phyloP scores from a whole-genome alignment of 768 basidiomycete genomes.

The Kwoniella pini region DNA sequence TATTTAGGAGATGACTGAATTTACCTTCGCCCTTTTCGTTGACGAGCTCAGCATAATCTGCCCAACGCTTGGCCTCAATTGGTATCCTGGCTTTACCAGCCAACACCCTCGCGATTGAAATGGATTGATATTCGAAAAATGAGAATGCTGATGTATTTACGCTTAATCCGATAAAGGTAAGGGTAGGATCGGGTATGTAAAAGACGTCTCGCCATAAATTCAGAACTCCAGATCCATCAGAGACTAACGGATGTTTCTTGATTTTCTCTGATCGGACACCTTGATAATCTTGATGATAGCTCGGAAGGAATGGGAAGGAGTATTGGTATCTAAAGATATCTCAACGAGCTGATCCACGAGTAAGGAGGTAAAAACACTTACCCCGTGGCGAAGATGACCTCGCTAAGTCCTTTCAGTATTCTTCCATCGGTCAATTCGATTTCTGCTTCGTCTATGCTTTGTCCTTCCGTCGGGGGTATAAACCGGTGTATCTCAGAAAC shows the following conservation, averaged over 20 bases:
- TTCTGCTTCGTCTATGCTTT: slow-evolving; percentile 46
- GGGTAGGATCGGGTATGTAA: slow-evolving; percentile 59
- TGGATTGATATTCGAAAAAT: slow-evolving; percentile 41
- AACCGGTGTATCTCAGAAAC: slow-evolving; percentile 57
- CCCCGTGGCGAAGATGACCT: slow-evolving; percentile 57
- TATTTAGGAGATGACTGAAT: slow-evolving; percentile 30
- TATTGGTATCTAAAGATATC: slow-evolving; percentile 37
- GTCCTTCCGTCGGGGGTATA: slow-evolving; percentile 34
- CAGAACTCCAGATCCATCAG: slow-evolving; percentile 57
- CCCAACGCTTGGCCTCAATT: background rate
- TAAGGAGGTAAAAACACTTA: slow-evolving; percentile 2
- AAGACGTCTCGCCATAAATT: slow-evolving; percentile 57
- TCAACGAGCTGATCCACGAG: background rate
- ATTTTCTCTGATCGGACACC: background rate
- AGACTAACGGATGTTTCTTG: slow-evolving; percentile 46
- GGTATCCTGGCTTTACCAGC: slow-evolving; percentile 27
- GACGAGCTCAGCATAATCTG: slow-evolving; percentile 20
- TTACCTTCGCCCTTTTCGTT: slow-evolving; percentile 28
- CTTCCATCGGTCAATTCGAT: slow-evolving; percentile 57
- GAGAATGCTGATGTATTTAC: slow-evolving; percentile 42
- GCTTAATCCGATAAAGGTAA: slow-evolving; percentile 53
- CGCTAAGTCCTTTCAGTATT: slow-evolving; percentile 55
- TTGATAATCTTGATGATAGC: slow-evolving; percentile 48
- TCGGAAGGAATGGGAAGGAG: slow-evolving; percentile 58
- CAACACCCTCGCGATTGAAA: slow-evolving; percentile 37